Evolutionary conservation across 2,329 filamentous ascomycete species (phyloP), one percentile per base, ranked within the genome.

Genomic region (Emericellopsis cladophorae): DNA sequence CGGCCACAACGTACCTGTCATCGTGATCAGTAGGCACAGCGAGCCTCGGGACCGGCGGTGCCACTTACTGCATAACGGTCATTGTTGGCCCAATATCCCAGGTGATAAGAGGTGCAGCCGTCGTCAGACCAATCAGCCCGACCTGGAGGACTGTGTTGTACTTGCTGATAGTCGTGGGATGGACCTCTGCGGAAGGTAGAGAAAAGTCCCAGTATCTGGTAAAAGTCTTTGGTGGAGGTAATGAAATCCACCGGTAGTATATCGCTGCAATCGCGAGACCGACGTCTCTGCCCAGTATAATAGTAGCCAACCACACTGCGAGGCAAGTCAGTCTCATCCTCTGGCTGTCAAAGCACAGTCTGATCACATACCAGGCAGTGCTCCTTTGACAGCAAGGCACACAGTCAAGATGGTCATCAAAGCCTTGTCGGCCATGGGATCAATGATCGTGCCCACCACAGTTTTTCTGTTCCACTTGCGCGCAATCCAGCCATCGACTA

Each of bases 171-270:
- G 74, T 81, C 0, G 86, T 92, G 1, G 86, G 86, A 45, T 78
- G 81, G 6, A 93, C 86, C 61, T 92, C 85, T 3, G 86, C 86
- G 32, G 80, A 85, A 2, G 86, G 92, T 12, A 98, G 72, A 4
- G 84, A 90, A 56, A 98, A 96, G 62, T 98, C 92, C 92, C 92
- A 98, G 62, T 96, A 98, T 15, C 92, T 72, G 15, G 74, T 65
- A 61, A 95, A 85, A 0, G 92, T 96, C 64, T 96, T 96, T 2
- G 92, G 92, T 0, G 85, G 81, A 1, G 92, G 92, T 6, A 98
- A 72, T 2, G 86, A 93, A 49, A 95, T 93, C 76, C 87, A 96
- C 47, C 92, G 82, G 61, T 92, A 96, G 66, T 95, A 96, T 50
- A 98, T 80, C 21, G 92, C 92, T 2, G 88, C 79, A 18, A 95